A percentile compares a stretch with the other conserved stretches of the same genome.
Evolutionary conservation across 441 rosid species (phyloP).

Genomic region (Corymbia citriodora): DNA sequence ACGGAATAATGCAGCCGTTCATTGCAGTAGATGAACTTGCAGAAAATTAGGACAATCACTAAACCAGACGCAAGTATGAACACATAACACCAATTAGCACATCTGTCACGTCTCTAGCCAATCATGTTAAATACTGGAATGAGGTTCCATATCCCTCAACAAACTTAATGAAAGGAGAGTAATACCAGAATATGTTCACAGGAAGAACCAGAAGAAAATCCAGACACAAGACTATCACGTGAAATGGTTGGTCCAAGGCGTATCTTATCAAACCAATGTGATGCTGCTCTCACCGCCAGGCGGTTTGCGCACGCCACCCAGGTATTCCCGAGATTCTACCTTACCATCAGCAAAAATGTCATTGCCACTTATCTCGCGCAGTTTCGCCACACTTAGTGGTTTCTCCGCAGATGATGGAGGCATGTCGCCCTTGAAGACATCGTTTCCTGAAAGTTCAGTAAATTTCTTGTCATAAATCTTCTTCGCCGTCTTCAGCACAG

Average conservation of each 20-base stretch:
- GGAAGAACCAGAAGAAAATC: background rate
- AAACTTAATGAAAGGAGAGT: background rate
- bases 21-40: background rate
- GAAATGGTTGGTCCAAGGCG: background rate
- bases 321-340: slow-evolving; percentile 75
- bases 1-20: background rate
- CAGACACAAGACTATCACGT: background rate
- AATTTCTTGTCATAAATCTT: slow-evolving; percentile 75
- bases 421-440: slow-evolving; percentile 72
- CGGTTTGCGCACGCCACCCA: slow-evolving; percentile 95
- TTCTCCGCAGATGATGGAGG: slow-evolving; percentile 59
- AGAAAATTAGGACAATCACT: background rate
- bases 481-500: slow-evolving; percentile 73
- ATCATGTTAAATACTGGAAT: background rate
- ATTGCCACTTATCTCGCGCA: slow-evolving; percentile 82
- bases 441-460: slow-evolving; percentile 76
- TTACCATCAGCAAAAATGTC: slow-evolving; percentile 93
- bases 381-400: slow-evolving; percentile 63
- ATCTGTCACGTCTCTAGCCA: background rate
- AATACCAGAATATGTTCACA: background rate
- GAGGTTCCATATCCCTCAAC: background rate
- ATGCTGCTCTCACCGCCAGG: slow-evolving; percentile 98
- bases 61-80: background rate
- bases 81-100: background rate
- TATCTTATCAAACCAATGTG: slow-evolving; percentile 54